Evolutionary conservation across 495 filamentous ascomycete species (phyloP).

Genomic region (Neurospora sp.): DNA sequence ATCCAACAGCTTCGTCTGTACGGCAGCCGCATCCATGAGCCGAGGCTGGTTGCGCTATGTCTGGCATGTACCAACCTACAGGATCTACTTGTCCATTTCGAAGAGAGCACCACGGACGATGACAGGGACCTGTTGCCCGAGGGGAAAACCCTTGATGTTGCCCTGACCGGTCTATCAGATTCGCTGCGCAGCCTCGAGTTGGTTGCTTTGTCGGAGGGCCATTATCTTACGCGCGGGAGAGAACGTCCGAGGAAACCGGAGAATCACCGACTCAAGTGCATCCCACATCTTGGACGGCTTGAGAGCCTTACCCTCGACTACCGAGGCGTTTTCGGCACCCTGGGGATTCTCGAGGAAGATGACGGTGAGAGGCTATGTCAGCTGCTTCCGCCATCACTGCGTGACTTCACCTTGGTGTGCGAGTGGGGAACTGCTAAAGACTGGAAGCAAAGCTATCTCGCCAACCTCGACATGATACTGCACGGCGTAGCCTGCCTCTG

Average conservation of each 20-base stretch:
- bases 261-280: conserved; percentile 25
- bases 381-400: conserved; percentile 17
- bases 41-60: conserved; percentile 17
- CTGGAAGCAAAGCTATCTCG: conserved; percentile 24
- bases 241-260: conserved; percentile 26
- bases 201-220: conserved; percentile 19
- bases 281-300: conserved; percentile 16
- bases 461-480: conserved; percentile 25
- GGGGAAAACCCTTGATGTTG: conserved; percentile 22
- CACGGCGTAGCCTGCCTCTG: conserved; percentile 23
- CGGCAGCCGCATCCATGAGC: conserved; percentile 24
- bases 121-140: conserved; percentile 21
- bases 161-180: conserved; percentile 12
- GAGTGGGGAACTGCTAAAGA: conserved; percentile 25
- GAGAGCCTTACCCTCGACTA: conserved; percentile 23
- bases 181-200: conserved; percentile 19
- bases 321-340: conserved; percentile 24
- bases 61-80: conserved; percentile 21
- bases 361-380: conserved; percentile 25
- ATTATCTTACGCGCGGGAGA: conserved; percentile 22
- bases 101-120: conserved; percentile 17
- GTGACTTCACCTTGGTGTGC: conserved; percentile 23
- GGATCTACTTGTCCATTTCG: conserved; percentile 23
- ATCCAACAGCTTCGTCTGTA: conserved; percentile 23
- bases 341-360: conserved; percentile 24